Evolutionary conservation across 352 stramenopile genomes (phyloP), one percentile per base, ranked within the genome.

Genomic region (Plasmopara muralis): DNA sequence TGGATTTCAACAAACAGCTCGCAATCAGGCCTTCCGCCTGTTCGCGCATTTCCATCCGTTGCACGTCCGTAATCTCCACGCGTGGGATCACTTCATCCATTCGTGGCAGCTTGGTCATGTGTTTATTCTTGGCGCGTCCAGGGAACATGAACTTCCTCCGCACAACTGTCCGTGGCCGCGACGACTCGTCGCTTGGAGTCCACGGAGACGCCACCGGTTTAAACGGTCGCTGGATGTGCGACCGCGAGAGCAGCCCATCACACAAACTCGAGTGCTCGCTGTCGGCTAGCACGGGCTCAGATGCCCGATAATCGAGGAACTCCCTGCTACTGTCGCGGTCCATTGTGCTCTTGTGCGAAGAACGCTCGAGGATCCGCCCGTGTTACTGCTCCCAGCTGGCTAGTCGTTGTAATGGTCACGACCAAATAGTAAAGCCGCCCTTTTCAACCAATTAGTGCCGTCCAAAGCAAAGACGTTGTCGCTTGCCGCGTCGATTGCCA

Each of bases 21-120:
- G 55, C 58, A 44, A 82, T 78, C 49, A 75, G 62, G 20, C 25
- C 47, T 42, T 84, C 71, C 0, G 70, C 63, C 28, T 65, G 47
- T 9, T 60, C 50, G 0, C 68, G 62, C 68, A 74, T 74, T 3
- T 37, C 44, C 4, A 20, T 20, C 49, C 74, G 55, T 33, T 68
- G 65, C 14, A 9, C 47, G 4, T 66, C 53, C 20, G 68, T 60
- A 12, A 77, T 18, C 28, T 65, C 57, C 8, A 74, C 56, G 33
- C 47, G 55, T 9, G 68, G 62, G 41, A 67, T 68, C 6, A 70
- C 65, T 34, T 70, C 64, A 43, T 70, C 56, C 50, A 76, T 70
- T 14, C 67, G 54, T 15, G 67, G 64, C 15, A 68, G 53, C 25
- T 66, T 68, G 20, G 49, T 25, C 1, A 55, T 38, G 3, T 65